A percentile compares a stretch with the other conserved stretches of the same genome.
Evolutionary conservation across 1,284 basidiomycete genomes (phyloP).

Genomic region (Naganishia sp.): DNA sequence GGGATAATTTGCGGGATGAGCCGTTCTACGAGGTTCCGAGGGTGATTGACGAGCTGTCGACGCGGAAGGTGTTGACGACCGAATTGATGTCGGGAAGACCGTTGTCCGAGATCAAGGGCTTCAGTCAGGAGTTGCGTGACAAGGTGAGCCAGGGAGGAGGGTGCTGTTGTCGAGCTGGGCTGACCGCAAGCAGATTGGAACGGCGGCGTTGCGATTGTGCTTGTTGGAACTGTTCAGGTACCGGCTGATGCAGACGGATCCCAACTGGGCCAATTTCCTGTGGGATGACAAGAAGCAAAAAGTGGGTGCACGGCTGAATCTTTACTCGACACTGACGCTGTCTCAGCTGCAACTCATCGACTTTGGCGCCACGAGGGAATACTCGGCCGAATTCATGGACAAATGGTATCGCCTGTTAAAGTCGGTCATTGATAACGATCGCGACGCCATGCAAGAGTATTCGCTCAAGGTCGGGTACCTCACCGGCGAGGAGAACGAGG

Average conservation of each 20-base stretch:
- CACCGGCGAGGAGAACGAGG: slow-evolving; percentile 82
- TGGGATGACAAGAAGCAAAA: slow-evolving; percentile 62
- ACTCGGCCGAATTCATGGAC: slow-evolving; percentile 84
- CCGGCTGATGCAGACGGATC: slow-evolving; percentile 95
- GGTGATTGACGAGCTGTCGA: slow-evolving; percentile 75
- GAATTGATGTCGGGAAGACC: slow-evolving; percentile 81
- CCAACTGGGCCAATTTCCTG: slow-evolving; percentile 97
- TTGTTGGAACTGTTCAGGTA: slow-evolving; percentile 88
- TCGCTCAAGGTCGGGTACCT: slow-evolving; percentile 84
- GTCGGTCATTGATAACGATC: slow-evolving; percentile 73
- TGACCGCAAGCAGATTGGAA: slow-evolving; percentile 67
- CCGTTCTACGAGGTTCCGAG: slow-evolving; percentile 77
- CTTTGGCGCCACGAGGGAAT: slow-evolving; percentile 90
- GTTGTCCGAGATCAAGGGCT: slow-evolving; percentile 65
- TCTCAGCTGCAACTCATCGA: slow-evolving; percentile 83
- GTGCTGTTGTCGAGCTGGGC: not conserved
- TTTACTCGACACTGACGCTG: not conserved
- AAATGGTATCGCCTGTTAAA: slow-evolving; percentile 78
- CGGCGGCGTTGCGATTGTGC: slow-evolving; percentile 79
- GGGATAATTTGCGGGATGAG: slow-evolving; percentile 62
- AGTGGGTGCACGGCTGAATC: not conserved
- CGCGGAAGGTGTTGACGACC: slow-evolving; percentile 82
- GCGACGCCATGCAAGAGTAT: slow-evolving; percentile 69
- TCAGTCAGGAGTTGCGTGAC: slow-evolving; percentile 69
- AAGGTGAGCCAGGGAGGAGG: slow-evolving; percentile 60